These are phyloP conservation scores for Erodium maritimum DNA, from an alignment of 345 rosid species.

Conservation along the genomic window DNA sequence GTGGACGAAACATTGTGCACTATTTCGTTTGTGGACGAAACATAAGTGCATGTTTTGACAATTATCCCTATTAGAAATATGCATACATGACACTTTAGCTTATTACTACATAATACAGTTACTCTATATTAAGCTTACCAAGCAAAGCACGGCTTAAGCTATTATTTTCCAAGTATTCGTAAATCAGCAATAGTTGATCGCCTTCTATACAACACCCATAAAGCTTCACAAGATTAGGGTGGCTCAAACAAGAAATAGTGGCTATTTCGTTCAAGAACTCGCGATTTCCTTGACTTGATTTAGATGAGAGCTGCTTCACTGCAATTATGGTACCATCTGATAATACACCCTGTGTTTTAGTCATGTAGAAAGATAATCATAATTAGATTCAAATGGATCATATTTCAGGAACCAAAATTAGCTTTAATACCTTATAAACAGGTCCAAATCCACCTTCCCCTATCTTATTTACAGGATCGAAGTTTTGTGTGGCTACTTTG, in stretches of 20 bases:
- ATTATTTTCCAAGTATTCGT: constrained; percentile 67
- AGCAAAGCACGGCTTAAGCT: constrained; percentile 43
- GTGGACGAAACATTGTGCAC: too few relatives aligned
- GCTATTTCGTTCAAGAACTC: constrained; percentile 64
- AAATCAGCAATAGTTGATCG: constrained; percentile 43
- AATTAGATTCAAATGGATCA: not conserved
- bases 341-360: constrained; percentile 21
- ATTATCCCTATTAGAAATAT: too few relatives aligned
- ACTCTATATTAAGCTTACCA: constrained; percentile 26
- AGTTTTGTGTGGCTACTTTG: constrained; percentile 31
- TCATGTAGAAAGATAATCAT: not conserved
- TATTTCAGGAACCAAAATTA: not conserved
- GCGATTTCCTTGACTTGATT: constrained; percentile 61
- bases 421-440: constrained; percentile 25
- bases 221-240: constrained; percentile 61
- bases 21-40: too few relatives aligned
- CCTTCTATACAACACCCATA: constrained; percentile 59
- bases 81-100: not conserved
- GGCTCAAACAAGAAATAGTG: constrained; percentile 56
- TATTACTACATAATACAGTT: not conserved
- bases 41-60: too few relatives aligned
- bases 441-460: constrained; percentile 48
- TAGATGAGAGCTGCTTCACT: constrained; percentile 63
- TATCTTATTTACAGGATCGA: constrained; percentile 24
- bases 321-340: constrained; percentile 50